Percentiles rank a stretch among this genome's conserved stretches.
These are phyloP conservation scores for Avena sativa DNA, from an alignment of 176 grass and related monocot genomes.

Conservation along the genomic window DNA sequence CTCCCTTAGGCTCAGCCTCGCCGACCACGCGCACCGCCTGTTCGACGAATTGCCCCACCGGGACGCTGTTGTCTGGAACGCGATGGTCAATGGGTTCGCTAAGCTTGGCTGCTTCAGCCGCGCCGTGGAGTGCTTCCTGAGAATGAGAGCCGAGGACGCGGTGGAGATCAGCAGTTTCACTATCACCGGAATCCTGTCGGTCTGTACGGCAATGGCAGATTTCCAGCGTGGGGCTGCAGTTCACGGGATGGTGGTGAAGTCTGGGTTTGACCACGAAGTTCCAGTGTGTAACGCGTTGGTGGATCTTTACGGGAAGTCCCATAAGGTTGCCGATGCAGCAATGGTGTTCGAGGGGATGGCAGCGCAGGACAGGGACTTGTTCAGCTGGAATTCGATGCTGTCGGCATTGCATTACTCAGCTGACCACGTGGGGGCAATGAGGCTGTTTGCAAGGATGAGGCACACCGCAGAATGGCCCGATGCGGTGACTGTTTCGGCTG, in stretches of 20 bases:
- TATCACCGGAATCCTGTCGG: conserved; percentile 56
- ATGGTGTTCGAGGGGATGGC: conserved; percentile 58
- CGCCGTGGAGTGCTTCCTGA: conserved; percentile 50
- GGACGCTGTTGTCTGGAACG: conserved; percentile 68
- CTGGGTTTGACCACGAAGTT: conserved; percentile 40
- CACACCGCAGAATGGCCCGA: conserved; percentile 29
- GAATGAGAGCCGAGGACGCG: conserved; percentile 48
- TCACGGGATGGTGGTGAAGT: conserved; percentile 58
- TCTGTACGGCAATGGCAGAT: conserved; percentile 54
- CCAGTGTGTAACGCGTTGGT: conserved; percentile 56
- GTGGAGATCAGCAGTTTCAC: conserved; percentile 64
- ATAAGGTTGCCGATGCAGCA: conserved; percentile 38
- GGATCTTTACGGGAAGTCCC: conserved; percentile 78
- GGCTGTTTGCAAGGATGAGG: conserved; percentile 58
- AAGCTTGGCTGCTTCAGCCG: conserved; percentile 57
- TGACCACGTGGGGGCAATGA: conserved; percentile 44
- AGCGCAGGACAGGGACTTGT: conserved; percentile 53
- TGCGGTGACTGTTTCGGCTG: conserved; percentile 50
- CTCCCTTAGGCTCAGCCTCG: conserved; percentile 46
- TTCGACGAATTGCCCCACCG: conserved; percentile 57
- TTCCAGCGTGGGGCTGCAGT: conserved; percentile 34
- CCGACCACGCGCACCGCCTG: conserved; percentile 54
- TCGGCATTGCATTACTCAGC: conserved; percentile 64
- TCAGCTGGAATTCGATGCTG: conserved; percentile 82
- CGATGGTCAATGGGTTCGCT: conserved; percentile 65